These are phyloP conservation scores for Raddia distichophylla DNA, from an alignment of 176 grass and related monocot genomes.

Conservation along the genomic window DNA sequence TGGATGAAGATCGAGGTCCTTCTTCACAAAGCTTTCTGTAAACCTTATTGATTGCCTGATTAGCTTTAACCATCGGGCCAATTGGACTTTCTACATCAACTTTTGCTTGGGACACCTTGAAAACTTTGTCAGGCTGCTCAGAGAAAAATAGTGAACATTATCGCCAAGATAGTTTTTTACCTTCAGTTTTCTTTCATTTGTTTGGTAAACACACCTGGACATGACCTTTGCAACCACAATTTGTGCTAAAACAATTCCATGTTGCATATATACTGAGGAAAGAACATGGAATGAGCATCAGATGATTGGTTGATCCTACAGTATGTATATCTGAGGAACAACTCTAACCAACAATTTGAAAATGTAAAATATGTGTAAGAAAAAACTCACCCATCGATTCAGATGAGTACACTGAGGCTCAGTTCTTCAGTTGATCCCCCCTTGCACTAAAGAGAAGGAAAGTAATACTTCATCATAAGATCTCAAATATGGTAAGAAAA, in stretches of 20 bases:
- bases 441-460: constrained; percentile 59
- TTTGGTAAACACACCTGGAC: constrained; percentile 43
- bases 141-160: not conserved
- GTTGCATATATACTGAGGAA: constrained; percentile 50
- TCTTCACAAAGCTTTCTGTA: constrained; percentile 62
- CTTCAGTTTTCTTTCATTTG: constrained; percentile 20
- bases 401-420: constrained; percentile 51
- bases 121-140: constrained; percentile 47
- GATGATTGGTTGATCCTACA: not conserved
- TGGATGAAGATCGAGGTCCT: constrained; percentile 67
- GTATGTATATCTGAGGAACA: constrained; percentile 23
- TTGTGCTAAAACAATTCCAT: constrained; percentile 83
- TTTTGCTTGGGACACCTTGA: constrained; percentile 36
- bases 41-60: constrained; percentile 42
- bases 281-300: constrained; percentile 34
- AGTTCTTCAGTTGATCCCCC: constrained; percentile 57
- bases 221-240: constrained; percentile 77
- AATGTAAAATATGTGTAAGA: constrained; percentile 29
- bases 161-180: constrained; percentile 17
- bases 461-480: constrained; percentile 30
- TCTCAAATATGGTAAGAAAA: constrained; percentile 27
- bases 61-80: constrained; percentile 26
- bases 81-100: constrained; percentile 27
- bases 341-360: constrained; percentile 7
- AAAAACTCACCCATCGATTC: constrained; percentile 56